Percentiles rank a stretch among this genome's conserved stretches.
Evolutionary conservation across 1,139 yeast species (phyloP).

Genomic region (Geotrichum australiense): DNA sequence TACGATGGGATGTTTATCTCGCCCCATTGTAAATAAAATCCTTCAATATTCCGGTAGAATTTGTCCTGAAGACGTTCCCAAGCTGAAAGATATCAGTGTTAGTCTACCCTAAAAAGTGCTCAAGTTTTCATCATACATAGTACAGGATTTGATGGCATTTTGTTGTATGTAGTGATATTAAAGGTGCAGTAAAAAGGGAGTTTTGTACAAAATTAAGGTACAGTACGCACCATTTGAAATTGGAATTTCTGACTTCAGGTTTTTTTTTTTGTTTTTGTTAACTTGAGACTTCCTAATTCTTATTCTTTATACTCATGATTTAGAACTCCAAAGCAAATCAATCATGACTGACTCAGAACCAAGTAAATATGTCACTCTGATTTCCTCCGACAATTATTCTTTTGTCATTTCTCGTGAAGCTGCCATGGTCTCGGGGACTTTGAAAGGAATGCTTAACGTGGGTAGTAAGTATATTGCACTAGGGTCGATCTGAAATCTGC

Average conservation of each 20-base stretch:
- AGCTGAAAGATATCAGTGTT: slow-evolving; percentile 13
- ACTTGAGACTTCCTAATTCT: neutral
- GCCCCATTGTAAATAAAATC: slow-evolving; percentile 34
- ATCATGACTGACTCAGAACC: slow-evolving; percentile 9
- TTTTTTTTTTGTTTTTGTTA: neutral
- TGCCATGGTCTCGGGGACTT: slow-evolving; percentile 76
- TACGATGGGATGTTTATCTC: slow-evolving; percentile 29
- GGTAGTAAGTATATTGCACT: slow-evolving; percentile 25
- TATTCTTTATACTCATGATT: neutral
- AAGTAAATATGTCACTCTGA: slow-evolving; percentile 50
- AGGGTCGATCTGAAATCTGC: neutral
- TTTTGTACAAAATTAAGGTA: neutral
- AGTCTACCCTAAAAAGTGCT: too few relatives aligned
- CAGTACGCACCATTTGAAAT: too few relatives aligned
- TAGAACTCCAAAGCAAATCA: neutral
- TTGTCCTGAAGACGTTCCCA: slow-evolving; percentile 36
- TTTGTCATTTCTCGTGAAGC: slow-evolving; percentile 66
- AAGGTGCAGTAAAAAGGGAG: too few relatives aligned
- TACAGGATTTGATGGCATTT: slow-evolving; percentile 19
- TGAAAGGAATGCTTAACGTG: slow-evolving; percentile 56
- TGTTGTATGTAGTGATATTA: too few relatives aligned
- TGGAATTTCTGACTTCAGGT: too few relatives aligned
- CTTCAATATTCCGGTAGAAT: slow-evolving; percentile 33
- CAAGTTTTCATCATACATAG: slow-evolving; percentile 7
- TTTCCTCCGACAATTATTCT: slow-evolving; percentile 67